Evolutionary conservation across 2,329 filamentous ascomycete genomes (phyloP), one percentile per base, ranked within the genome.

Genomic region (Diaporthe caulivora): DNA sequence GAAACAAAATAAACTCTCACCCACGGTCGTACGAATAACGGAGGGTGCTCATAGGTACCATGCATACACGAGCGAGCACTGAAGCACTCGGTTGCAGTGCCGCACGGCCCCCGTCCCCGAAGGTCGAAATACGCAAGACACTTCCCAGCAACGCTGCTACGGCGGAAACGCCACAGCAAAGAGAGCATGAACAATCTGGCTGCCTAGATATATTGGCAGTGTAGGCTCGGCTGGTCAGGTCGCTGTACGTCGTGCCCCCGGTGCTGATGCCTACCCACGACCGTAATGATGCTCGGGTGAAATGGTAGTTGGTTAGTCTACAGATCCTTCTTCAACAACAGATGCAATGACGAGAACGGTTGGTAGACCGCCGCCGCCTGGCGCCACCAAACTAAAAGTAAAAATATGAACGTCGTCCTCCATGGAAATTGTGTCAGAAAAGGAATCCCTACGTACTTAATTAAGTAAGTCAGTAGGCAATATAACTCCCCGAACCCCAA

Each of bases 401-500:
- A 51, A 51, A 29, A 29, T 44, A n/a, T 26, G 29, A 37, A 10
- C 24, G 31, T 29, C 24, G 31, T 29, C 11, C 44, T 65, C 62
- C 31, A n/a, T 31, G 49, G 6, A 51, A 65, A 51, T 51, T 17
- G 8, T 26, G 37, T 49, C 42, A 21, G 34, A 65, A 24, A 9
- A 34, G 37, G 37, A 24, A 5, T 18, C 11, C 44, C 62, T 34
- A 49, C 29, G 3, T 34, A 24, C 15, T 40, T 40, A 40, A 13
- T 29, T 49, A 65, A 44, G 60, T 24, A 24, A 15, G 60, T 24
- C 18, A 15, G 29, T 49, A 65, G 60, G 60, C 29, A 26, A 17
- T 44, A 31, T 51, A 51, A 65, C 62, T 65, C 62, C 62, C 29
- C 62, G 11, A 65, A 51, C 62, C 44, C 62, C 62, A 37, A 13